Conservation (phyloP, 352 stramenopile genomes). For the Globisporangium perplexum region DNA sequence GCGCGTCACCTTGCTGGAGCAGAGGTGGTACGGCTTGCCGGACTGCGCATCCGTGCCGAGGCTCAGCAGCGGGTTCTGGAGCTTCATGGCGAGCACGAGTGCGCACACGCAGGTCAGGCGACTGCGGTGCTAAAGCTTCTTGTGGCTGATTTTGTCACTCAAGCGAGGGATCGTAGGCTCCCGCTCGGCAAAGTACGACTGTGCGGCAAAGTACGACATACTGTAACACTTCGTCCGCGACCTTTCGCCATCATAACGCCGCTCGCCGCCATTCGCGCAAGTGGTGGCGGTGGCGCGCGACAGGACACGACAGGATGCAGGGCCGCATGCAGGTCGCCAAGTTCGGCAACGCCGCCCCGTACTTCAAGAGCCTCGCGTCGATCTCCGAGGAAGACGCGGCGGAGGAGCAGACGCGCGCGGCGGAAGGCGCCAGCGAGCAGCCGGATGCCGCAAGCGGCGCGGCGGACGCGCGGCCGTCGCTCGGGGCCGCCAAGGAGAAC, state of each 20-base stretch:
- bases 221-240: too few species aligned
- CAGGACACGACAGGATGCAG: too few species aligned
- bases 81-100: conserved; percentile 32
- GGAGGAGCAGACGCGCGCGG: conserved; percentile 7
- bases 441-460: too few species aligned
- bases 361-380: conserved; percentile 4
- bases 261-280: too few species aligned
- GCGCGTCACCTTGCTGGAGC: conserved; percentile 64
- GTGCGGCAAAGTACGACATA: too few species aligned
- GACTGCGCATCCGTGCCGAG: conserved; percentile 80
- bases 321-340: not conserved
- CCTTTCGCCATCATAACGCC: too few species aligned
- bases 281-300: too few species aligned
- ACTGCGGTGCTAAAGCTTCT: not conserved
- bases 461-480: not conserved
- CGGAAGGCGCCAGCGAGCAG: not conserved
- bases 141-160: too few species aligned
- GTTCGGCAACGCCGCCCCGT: not conserved
- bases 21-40: conserved; percentile 82
- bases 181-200: too few species aligned
- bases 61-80: conserved; percentile 73
- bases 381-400: conserved; percentile 8
- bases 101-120: not conserved
- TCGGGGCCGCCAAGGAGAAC: conserved; percentile 26
- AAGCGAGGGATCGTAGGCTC: too few species aligned